Base-by-base conservation (phyloP, 495 filamentous ascomycete species). In the Parathielavia hyrcaniae region DNA sequence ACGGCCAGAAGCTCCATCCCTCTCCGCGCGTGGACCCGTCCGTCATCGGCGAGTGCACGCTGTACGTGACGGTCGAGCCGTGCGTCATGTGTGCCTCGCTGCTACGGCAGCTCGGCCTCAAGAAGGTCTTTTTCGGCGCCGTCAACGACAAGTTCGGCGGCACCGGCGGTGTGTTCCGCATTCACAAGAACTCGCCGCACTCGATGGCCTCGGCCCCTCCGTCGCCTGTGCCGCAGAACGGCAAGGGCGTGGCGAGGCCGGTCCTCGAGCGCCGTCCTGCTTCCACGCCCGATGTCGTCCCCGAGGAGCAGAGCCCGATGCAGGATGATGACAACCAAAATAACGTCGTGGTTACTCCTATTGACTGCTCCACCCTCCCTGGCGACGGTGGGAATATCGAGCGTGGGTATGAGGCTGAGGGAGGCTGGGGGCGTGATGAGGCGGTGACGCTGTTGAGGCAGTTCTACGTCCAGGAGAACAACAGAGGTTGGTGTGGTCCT, bases 31-130 rank as follows among this genome's bases (percentile, higher is more conserved):
- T 79, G 36, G 54, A 68, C 50, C 75, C 77, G 7, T 77, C 75
- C 9, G 76, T 89, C 53, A 76, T 97, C 61, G 66, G 71, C 26
- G 80, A 87, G 40, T 89, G 86, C 43, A 84, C 86, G 64, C 81
- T 97, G 32, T 98, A 98, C 69, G 93, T 98, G 35, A 97, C 93
- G 0, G 91, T 97, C 50, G 93, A 98, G 69, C 93, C 93, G 2
- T 98, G 93, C 69, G 85, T 98, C 65, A 98, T 98, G 93, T 98
- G 93, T 67, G 92, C 93, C 2, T 90, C 89, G n/a, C 81, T 91
- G 30, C 79, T 98, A 34, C 84, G 88, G 32, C 95, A 97, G 69
- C 82, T 90, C 52, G 77, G 81, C 7, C 86, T 98, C 66, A 79
- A 85, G 53, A 83, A 80, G 52, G 93, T 97, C 2, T 97, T 88